Conservation (phyloP, 2,329 filamentous ascomycete species). For the Dryadomyces sulphureus region DNA sequence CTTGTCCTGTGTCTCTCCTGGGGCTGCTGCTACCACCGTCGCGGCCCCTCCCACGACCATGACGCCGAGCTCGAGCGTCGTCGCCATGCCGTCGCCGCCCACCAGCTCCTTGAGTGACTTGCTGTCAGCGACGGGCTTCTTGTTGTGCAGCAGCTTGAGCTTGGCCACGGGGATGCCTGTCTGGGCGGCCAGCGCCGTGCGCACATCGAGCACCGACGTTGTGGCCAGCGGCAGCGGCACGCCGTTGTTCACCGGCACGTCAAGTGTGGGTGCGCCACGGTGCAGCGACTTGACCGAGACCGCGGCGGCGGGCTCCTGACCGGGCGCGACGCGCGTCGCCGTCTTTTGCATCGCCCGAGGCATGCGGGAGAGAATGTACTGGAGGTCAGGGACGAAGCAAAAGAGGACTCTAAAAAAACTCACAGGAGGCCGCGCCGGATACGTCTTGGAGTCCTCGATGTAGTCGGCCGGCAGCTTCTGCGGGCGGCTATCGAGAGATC, state of each 20-base stretch:
- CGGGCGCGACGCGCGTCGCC: conserved; percentile 30
- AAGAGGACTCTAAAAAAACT: conserved; percentile 16
- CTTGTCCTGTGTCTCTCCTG: conserved; percentile 23
- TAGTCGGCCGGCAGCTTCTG: conserved; percentile 77
- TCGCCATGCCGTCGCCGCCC: conserved; percentile 30
- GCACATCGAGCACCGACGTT: conserved; percentile 68
- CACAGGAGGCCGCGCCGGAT: conserved; percentile 66
- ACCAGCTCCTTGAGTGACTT: conserved; percentile 66
- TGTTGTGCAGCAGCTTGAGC: conserved; percentile 73
- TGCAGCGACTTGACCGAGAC: conserved; percentile 55
- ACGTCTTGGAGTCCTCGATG: conserved; percentile 70
- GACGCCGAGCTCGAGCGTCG: conserved; percentile 59
- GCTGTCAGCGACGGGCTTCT: conserved; percentile 68
- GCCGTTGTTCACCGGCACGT: conserved; percentile 44
- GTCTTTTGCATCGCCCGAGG: conserved; percentile 38
- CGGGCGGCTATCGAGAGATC: conserved; percentile 62
- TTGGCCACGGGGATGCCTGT: conserved; percentile 56
- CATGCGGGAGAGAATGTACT: conserved; percentile 59
- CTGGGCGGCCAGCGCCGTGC: conserved; percentile 49
- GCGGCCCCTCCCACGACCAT: conserved; percentile 75
- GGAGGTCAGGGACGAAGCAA: not conserved
- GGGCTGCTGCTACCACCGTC: conserved; percentile 16
- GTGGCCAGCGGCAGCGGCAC: conserved; percentile 34
- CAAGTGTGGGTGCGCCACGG: conserved; percentile 49
- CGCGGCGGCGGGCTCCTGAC: conserved; percentile 35